Evolutionary conservation across 2,329 filamentous ascomycete genomes (phyloP).

Genomic region (Neopestalotiopsis sp.): DNA sequence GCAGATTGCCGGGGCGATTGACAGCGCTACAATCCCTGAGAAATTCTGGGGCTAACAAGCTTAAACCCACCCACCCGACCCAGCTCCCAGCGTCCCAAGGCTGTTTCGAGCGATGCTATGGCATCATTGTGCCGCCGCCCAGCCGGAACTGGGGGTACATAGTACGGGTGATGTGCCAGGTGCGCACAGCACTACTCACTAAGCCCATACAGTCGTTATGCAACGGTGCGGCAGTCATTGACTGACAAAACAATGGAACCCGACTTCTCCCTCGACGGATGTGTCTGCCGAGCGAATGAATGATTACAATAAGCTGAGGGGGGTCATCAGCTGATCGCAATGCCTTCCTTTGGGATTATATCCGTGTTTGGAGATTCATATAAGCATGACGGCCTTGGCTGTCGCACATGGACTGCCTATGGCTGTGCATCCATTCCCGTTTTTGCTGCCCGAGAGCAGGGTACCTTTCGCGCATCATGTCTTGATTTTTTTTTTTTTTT

Average conservation of each 20-base stretch:
- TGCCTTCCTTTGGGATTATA: neutral
- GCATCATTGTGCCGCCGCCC: neutral
- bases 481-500: neutral
- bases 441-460: neutral
- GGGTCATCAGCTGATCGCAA: neutral
- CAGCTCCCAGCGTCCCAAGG: neutral
- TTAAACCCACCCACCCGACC: neutral
- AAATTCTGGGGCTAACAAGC: neutral
- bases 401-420: neutral
- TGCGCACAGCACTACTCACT: neutral
- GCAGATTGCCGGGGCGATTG: neutral
- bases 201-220: neutral
- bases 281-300: neutral
- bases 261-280: neutral
- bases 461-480: neutral
- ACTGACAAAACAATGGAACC: neutral
- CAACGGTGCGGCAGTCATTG: neutral
- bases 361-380: neutral
- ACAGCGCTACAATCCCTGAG: neutral
- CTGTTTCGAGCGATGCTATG: neutral
- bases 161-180: neutral
- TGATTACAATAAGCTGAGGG: neutral
- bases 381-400: neutral
- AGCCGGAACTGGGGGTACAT: neutral
- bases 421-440: neutral